Evolutionary conservation across 2,329 filamentous ascomycete species (phyloP).

Genomic region (Clonostachys byssicola): DNA sequence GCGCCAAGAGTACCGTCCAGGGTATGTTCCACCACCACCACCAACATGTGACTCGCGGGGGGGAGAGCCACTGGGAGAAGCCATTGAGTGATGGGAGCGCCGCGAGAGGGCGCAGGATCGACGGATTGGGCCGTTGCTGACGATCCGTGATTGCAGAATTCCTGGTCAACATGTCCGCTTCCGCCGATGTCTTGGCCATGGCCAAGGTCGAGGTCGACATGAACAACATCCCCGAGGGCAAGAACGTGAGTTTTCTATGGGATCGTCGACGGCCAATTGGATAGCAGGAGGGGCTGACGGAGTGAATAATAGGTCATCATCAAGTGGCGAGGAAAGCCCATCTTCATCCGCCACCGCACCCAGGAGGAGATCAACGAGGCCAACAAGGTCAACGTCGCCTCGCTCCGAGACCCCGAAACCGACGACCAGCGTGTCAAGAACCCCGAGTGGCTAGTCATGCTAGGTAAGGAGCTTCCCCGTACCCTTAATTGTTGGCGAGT

Average conservation of each 20-base stretch:
- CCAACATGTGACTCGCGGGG: neutral
- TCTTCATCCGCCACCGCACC: constrained; percentile 99
- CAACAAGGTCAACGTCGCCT: constrained; percentile 77
- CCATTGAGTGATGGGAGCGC: neutral
- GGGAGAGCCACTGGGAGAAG: too few species aligned
- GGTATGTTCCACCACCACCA: constrained; percentile 56
- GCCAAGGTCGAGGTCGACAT: constrained; percentile 99
- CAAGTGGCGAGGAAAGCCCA: constrained; percentile 99
- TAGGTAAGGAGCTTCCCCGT: constrained; percentile 57
- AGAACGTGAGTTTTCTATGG: constrained; percentile 65
- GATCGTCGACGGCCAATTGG: neutral
- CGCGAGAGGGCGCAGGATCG: constrained; percentile 5
- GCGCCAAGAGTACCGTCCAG: constrained; percentile 96
- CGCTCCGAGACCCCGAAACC: constrained; percentile 84
- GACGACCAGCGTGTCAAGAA: constrained; percentile 95
- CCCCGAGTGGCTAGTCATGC: constrained; percentile 98
- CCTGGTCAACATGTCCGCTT: constrained; percentile 99
- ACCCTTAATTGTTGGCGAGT: neutral
- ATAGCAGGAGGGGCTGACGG: neutral
- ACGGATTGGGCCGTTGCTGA: constrained; percentile 20
- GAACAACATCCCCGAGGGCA: constrained; percentile 90
- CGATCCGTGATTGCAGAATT: constrained; percentile 64
- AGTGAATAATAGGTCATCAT: constrained; percentile 74
- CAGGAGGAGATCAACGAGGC: constrained; percentile 90
- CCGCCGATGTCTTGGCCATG: constrained; percentile 96